Evolutionary conservation across 2,329 filamentous ascomycete genomes (phyloP), one percentile per base, ranked within the genome.

Genomic region (Arachnomyces sp.): DNA sequence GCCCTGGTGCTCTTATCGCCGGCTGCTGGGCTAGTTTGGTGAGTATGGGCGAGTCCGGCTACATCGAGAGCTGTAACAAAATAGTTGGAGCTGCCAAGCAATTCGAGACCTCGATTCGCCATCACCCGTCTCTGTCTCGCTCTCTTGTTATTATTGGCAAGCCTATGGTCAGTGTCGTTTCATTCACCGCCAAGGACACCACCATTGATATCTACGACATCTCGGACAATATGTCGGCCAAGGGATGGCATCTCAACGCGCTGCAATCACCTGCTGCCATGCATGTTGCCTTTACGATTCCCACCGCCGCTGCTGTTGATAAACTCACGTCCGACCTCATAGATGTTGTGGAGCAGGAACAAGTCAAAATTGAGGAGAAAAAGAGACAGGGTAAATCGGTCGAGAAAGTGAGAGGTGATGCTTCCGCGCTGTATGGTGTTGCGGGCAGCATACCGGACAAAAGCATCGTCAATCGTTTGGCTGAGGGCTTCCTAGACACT

Each of bases 371-470:
- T 60, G 70, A 84, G 42, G 83, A 81, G 48, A 72, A 83, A 37
- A 69, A 78, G 44, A 57, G 56, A n/a, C 60, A 80, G 62, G 81
- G 79, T 28, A 78, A 80, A 60, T 56, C 57, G 9, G 65, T 64
- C 38, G 59, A 65, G 4, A 67, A 66, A 39, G 73, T 74, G 47
- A 72, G 70, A 4, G 79, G 67, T 2, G 86, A 95, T 60, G 80
- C 86, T 11, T 86, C 87, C 1, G 89, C 89, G 3, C 67, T 98
- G 46, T 98, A 98, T 64, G 92, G 92, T 40, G 89, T 98, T 42
- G 92, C 92, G 0, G 92, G 92, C 4, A 93, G 86, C 56, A 66
- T 98, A 62, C 92, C 92, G 1, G 93, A 98, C 61, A 96, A 96
- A 76, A 87, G 84, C 51, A 82, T 98, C 28, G 88, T 98, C 25